Evolutionary conservation across 1,284 basidiomycete species (phyloP).

Genomic region (Ceratobasidium sp.): DNA sequence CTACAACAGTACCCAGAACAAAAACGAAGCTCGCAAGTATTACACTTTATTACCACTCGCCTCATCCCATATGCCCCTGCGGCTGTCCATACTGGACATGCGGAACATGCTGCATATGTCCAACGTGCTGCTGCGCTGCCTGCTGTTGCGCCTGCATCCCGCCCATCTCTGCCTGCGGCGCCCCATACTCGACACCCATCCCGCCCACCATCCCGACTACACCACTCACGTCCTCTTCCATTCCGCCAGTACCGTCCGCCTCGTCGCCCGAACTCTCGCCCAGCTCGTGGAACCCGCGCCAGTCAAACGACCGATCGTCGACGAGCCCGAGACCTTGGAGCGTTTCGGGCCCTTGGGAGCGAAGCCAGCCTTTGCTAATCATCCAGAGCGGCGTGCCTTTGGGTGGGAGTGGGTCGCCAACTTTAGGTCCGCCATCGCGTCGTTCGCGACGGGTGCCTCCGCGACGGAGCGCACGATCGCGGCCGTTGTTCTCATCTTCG

Average conservation of each 20-base stretch:
- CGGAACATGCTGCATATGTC: constrained; percentile 27
- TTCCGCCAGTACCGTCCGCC: constrained; percentile 3
- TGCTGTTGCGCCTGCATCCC: constrained; percentile 15
- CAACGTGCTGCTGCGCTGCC: constrained; percentile 19
- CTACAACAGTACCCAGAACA: not conserved
- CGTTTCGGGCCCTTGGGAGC: constrained; percentile 52
- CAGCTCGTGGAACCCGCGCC: constrained; percentile 38
- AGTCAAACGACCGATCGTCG: constrained; percentile 56
- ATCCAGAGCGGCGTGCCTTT: constrained; percentile 40
- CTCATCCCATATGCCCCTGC: constrained; percentile 31
- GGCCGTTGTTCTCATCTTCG: constrained; percentile 33
- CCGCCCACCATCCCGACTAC: constrained; percentile 20
- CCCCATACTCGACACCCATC: constrained; percentile 23
- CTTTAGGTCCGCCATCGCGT: constrained; percentile 32
- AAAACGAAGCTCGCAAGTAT: not conserved
- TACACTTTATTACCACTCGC: not conserved
- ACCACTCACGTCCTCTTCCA: constrained; percentile 23
- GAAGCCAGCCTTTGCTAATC: constrained; percentile 39
- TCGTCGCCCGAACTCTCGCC: constrained; percentile 40
- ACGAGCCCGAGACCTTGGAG: constrained; percentile 53
- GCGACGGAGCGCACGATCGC: constrained; percentile 32
- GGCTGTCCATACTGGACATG: constrained; percentile 31
- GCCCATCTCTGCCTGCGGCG: constrained; percentile 13
- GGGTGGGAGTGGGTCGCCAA: constrained; percentile 33
- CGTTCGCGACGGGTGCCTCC: constrained; percentile 37